Conservation (phyloP, 1,284 basidiomycete genomes). For the Ceratobasidium sp. region DNA sequence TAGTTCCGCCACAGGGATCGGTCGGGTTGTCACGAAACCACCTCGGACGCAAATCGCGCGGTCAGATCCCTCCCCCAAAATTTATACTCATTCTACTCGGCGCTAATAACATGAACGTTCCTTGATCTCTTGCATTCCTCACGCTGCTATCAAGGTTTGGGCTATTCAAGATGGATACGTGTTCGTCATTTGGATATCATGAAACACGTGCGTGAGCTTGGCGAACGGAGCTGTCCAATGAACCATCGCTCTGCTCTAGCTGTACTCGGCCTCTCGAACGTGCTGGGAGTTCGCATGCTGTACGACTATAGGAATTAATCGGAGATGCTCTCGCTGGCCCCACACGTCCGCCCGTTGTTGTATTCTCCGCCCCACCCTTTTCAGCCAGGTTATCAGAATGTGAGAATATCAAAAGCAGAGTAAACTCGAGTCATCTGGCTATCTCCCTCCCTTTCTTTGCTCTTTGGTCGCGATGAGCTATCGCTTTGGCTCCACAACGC, state of each 20-base stretch:
- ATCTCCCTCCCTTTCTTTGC: not conserved
- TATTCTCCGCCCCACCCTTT: constrained; percentile 14
- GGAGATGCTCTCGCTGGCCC: not conserved
- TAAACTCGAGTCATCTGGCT: not conserved
- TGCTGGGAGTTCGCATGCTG: not conserved
- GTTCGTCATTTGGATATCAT: not conserved
- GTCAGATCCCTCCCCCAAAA: not conserved
- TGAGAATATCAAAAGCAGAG: constrained; percentile 17
- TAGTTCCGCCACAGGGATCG: not conserved
- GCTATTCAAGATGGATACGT: not conserved
- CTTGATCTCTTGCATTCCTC: not conserved
- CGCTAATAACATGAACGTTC: not conserved
- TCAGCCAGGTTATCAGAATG: constrained; percentile 3
- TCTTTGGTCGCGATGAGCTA: constrained; percentile 4
- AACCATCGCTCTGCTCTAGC: not conserved
- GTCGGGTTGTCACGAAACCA: not conserved
- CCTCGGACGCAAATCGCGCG: not conserved
- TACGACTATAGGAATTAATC: not conserved
- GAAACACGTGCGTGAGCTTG: constrained; percentile 20
- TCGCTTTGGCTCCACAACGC: not conserved
- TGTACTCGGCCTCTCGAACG: not conserved
- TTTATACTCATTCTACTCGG: not conserved
- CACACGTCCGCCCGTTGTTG: constrained; percentile 8
- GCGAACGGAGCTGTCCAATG: not conserved
- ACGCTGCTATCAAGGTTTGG: not conserved